These are phyloP conservation scores for Clavariopsis aquatica DNA, from an alignment of 495 filamentous ascomycete species.

Conservation along the genomic window DNA sequence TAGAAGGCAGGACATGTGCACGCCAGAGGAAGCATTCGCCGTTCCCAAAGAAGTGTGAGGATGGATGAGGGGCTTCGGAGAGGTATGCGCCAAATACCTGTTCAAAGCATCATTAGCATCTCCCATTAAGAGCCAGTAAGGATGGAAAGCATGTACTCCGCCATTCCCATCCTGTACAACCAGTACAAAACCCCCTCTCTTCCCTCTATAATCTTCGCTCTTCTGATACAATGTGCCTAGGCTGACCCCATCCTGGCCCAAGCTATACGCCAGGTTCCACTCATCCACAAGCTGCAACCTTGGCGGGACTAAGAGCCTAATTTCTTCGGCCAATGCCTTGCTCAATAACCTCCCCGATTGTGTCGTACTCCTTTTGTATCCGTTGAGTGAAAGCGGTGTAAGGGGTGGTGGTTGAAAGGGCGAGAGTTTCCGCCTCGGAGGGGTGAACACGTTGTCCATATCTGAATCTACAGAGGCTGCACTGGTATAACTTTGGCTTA, in stretches of 20 bases:
- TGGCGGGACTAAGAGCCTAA: constrained; percentile 82
- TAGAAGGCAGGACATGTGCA: constrained; percentile 60
- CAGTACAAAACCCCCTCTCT: constrained; percentile 80
- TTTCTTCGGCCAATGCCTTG: constrained; percentile 83
- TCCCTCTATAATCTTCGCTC: constrained; percentile 62
- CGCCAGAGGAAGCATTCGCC: constrained; percentile 99
- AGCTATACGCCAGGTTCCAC: constrained; percentile 83
- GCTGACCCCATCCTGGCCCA: constrained; percentile 91
- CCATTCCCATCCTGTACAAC: constrained; percentile 75
- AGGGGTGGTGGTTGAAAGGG: constrained; percentile 54
- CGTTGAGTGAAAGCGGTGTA: constrained; percentile 44
- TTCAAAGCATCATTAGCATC: constrained; percentile 7
- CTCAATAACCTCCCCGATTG: constrained; percentile 56
- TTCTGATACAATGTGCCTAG: constrained; percentile 83
- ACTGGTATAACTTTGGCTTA: constrained; percentile 32
- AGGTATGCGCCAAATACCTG: constrained; percentile 93
- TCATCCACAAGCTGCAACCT: constrained; percentile 82
- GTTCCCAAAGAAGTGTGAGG: constrained; percentile 87
- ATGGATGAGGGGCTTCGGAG: constrained; percentile 77
- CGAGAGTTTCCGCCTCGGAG: constrained; percentile 42
- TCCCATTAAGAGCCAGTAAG: no score
- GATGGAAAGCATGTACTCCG: constrained; percentile 54
- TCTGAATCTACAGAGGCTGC: constrained; percentile 13
- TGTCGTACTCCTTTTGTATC: constrained; percentile 41
- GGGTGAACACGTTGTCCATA: constrained; percentile 42